These are phyloP conservation scores for Moricandia moricandioides DNA, from an alignment of 345 rosid species.

Conservation along the genomic window DNA sequence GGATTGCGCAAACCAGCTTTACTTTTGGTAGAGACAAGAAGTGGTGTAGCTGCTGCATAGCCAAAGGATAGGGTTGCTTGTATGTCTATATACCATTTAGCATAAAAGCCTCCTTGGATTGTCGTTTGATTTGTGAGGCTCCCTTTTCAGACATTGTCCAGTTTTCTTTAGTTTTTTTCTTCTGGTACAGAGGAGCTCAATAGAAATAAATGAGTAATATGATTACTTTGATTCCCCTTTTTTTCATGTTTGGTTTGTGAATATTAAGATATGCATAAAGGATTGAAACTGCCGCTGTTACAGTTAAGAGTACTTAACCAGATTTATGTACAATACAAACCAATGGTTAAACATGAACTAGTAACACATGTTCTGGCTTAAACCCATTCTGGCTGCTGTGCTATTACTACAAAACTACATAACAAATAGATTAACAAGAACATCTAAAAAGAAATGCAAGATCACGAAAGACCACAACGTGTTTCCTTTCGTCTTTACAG, in stretches of 20 bases:
- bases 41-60: conserved; percentile 23
- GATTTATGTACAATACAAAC: neutral
- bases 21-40: conserved; percentile 28
- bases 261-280: neutral
- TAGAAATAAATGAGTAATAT: conserved; percentile 18
- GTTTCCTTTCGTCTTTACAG: neutral
- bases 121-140: conserved; percentile 30
- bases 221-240: neutral
- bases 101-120: conserved; percentile 37
- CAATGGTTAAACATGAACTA: too few relatives aligned
- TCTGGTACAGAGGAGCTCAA: neutral
- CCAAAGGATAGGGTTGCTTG: conserved; percentile 34
- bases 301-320: neutral
- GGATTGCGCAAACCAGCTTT: conserved; percentile 13
- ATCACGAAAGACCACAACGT: too few relatives aligned
- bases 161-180: conserved; percentile 8
- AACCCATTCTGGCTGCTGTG: neutral
- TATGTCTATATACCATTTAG: conserved; percentile 26
- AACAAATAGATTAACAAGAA: neutral
- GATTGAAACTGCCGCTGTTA: neutral
- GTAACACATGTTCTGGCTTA: neutral
- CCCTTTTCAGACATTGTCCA: conserved; percentile 17
- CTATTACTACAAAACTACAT: neutral
- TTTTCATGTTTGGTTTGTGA: neutral
- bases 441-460: neutral